Conservation (phyloP, 2,329 filamentous ascomycete species). For the Calonectria hongkongensis region DNA sequence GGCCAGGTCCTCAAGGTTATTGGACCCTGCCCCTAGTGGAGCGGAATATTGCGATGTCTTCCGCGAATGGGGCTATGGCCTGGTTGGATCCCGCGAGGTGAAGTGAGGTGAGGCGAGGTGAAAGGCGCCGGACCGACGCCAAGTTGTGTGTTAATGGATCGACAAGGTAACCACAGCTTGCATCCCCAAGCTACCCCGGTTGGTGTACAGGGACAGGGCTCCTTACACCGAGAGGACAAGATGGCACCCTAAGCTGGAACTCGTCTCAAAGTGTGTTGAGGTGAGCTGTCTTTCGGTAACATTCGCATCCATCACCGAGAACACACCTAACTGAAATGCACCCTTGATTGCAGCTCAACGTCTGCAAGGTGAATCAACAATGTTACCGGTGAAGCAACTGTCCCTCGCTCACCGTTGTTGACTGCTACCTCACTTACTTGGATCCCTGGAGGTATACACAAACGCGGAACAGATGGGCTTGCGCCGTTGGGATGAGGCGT, state of each 20-base stretch:
- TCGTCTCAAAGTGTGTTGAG: constrained; percentile 33
- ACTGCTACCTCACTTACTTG: neutral
- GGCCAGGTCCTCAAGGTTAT: neutral
- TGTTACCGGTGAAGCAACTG: constrained; percentile 12
- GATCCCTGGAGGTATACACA: neutral
- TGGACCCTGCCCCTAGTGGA: constrained; percentile 34
- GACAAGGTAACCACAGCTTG: constrained; percentile 31
- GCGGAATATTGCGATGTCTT: constrained; percentile 31
- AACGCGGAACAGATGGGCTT: neutral
- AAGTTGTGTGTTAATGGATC: constrained; percentile 36
- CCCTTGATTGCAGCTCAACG: constrained; percentile 20
- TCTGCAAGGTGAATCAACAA: constrained; percentile 24
- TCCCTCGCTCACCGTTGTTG: neutral
- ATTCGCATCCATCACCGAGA: constrained; percentile 27
- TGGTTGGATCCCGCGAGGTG: constrained; percentile 23
- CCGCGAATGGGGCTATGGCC: constrained; percentile 23
- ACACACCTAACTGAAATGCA: constrained; percentile 3
- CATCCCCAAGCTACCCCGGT: constrained; percentile 12
- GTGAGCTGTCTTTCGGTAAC: constrained; percentile 36
- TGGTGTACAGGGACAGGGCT: constrained; percentile 29
- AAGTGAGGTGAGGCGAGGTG: constrained; percentile 41
- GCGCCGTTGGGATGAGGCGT: constrained; percentile 21
- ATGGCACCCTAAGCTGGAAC: constrained; percentile 21
- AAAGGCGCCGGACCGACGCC: constrained; percentile 35
- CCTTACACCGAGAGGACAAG: constrained; percentile 42